A percentile compares a stretch with the other conserved stretches of the same genome.
These are phyloP conservation scores for Fusarium caatingaense DNA, from an alignment of 2,329 filamentous ascomycete genomes.

Conservation along the genomic window DNA sequence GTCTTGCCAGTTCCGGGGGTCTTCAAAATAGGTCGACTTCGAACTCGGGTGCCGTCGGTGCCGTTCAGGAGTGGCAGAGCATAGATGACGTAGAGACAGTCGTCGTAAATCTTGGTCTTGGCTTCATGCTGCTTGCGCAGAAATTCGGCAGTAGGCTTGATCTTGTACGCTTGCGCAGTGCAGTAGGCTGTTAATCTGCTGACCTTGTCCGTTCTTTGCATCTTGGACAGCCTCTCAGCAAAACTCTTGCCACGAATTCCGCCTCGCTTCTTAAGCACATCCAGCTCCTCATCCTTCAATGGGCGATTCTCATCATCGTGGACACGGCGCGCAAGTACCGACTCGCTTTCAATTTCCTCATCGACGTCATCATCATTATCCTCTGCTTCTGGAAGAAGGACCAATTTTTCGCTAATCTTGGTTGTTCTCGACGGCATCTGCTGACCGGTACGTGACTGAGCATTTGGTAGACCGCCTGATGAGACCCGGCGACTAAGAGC, in stretches of 20 bases:
- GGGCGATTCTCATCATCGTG: constrained; percentile 72
- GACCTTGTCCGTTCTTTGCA: constrained; percentile 85
- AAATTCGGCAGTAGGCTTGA: constrained; percentile 89
- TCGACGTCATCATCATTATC: constrained; percentile 66
- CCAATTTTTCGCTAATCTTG: constrained; percentile 97
- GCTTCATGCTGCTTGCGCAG: constrained; percentile 88
- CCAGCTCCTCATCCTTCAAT: constrained; percentile 74
- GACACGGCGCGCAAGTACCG: constrained; percentile 51
- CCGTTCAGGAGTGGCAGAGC: constrained; percentile 90
- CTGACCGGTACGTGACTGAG: constrained; percentile 61
- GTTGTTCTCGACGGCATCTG: constrained; percentile 85
- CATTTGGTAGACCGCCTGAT: constrained; percentile 55
- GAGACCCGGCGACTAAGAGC: constrained; percentile 45
- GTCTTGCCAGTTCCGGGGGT: constrained; percentile 90
- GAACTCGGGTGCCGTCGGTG: constrained; percentile 84
- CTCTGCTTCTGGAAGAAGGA: constrained; percentile 86
- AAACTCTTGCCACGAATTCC: constrained; percentile 84
- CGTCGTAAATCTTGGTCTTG: constrained; percentile 96
- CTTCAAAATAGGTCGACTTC: constrained; percentile 91
- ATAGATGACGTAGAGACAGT: constrained; percentile 96
- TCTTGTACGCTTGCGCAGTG: constrained; percentile 92
- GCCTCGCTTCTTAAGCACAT: constrained; percentile 71
- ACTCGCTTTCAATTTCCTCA: constrained; percentile 66
- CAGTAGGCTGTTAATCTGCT: constrained; percentile 95
- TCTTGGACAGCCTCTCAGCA: constrained; percentile 91